Percentiles rank a stretch among this genome's conserved stretches.
phyloP scores from a whole-genome alignment of 306 rosid genomes.

The Elaeagnus macrophylla region DNA sequence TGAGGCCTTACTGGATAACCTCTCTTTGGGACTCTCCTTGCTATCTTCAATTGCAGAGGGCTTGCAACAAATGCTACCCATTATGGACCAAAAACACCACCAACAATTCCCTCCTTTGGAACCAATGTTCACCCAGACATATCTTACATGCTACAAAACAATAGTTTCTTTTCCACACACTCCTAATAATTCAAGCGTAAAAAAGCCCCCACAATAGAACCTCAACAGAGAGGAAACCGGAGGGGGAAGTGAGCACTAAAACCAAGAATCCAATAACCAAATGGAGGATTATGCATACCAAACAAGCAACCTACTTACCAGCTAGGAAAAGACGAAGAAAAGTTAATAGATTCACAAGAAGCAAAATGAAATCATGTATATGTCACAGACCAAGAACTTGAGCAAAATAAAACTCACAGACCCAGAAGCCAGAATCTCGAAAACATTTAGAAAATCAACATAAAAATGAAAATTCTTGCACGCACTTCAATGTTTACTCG shows the following conservation, averaged over 20 bases:
- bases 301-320: slow-evolving; percentile 20
- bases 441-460: slow-evolving; percentile 21
- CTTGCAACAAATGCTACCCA: slow-evolving; percentile 88
- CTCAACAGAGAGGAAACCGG: slow-evolving; percentile 11
- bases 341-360: slow-evolving; percentile 6
- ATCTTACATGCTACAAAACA: slow-evolving; percentile 24
- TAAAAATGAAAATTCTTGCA: slow-evolving; percentile 16
- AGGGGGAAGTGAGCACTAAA: slow-evolving; percentile 11
- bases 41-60: slow-evolving; percentile 96
- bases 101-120: slow-evolving; percentile 31
- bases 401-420: slow-evolving; percentile 10
- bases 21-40: slow-evolving; percentile 88
- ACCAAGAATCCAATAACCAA: slow-evolving; percentile 29
- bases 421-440: slow-evolving; percentile 7
- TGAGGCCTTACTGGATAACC: slow-evolving; percentile 48
- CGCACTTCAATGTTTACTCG: too few relatives aligned
- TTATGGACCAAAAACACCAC: slow-evolving; percentile 38
- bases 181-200: slow-evolving; percentile 15
- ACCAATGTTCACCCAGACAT: slow-evolving; percentile 38
- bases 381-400: neutral
- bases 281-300: neutral
- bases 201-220: neutral
- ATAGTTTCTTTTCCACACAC: slow-evolving; percentile 25
- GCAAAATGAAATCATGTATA: neutral
- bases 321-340: neutral